phyloP scores from a whole-genome alignment of 495 filamentous ascomycete genomes.

The Tuber calosporum region DNA sequence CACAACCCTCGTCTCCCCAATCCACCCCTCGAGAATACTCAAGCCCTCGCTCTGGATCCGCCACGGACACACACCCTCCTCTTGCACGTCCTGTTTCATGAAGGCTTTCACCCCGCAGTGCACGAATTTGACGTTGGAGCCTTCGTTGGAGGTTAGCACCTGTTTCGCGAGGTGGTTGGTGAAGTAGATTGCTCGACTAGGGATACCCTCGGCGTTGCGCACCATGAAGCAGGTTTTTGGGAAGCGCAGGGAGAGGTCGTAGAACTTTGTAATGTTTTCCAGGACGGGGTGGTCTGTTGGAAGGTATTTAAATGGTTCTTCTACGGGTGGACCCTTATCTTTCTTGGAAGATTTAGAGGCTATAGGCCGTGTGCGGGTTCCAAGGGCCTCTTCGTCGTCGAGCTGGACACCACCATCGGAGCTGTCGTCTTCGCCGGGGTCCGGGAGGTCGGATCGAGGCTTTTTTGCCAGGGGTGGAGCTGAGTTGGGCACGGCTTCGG shows the following conservation, averaged over 20 bases:
- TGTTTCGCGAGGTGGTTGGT: slow-evolving; percentile 74
- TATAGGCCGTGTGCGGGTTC: slow-evolving; percentile 33
- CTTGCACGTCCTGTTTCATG: slow-evolving; percentile 90
- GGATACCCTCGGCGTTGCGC: slow-evolving; percentile 74
- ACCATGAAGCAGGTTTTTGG: slow-evolving; percentile 90
- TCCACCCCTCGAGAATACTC: slow-evolving; percentile 76
- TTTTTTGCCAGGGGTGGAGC: slow-evolving; percentile 45
- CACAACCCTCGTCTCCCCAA: slow-evolving; percentile 71
- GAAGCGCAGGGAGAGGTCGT: slow-evolving; percentile 71
- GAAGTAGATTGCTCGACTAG: slow-evolving; percentile 90
- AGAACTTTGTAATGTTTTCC: slow-evolving; percentile 67
- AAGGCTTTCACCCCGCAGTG: slow-evolving; percentile 98
- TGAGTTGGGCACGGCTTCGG: slow-evolving; percentile 30
- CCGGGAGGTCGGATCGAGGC: slow-evolving; percentile 4
- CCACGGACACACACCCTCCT: slow-evolving; percentile 77
- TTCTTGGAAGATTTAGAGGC: slow-evolving; percentile 42
- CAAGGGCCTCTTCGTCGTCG: slow-evolving; percentile 26
- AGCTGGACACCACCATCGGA: slow-evolving; percentile 11
- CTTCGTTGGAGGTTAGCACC: slow-evolving; percentile 76
- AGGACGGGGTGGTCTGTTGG: slow-evolving; percentile 64
- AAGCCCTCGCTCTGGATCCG: slow-evolving; percentile 91
- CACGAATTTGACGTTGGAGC: slow-evolving; percentile 84
- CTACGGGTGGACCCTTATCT: slow-evolving; percentile 52
- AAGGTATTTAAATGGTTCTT: slow-evolving; percentile 91
- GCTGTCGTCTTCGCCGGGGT: neutral